Percentiles rank a stretch among this genome's conserved stretches.
phyloP scores from a whole-genome alignment of 768 basidiomycete genomes.

The Leccinum uliginosum region DNA sequence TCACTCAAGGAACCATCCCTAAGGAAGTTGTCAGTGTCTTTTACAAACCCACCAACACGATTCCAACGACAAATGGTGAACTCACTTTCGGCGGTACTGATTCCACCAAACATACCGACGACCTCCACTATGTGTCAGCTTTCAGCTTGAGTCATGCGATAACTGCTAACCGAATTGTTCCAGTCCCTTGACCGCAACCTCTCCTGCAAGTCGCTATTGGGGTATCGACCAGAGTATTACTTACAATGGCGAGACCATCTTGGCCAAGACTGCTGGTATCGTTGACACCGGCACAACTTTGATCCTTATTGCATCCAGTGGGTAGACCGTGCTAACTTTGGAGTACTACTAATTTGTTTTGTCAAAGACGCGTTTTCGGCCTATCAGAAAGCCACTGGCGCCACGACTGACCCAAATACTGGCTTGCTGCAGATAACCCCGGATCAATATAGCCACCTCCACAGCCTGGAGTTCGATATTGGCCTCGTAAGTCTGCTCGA shows the following conservation, averaged over 20 bases:
- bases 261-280: conserved; percentile 48
- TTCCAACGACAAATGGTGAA: conserved; percentile 41
- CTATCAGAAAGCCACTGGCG: conserved; percentile 47
- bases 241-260: conserved; percentile 45
- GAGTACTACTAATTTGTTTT: not conserved
- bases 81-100: conserved; percentile 46
- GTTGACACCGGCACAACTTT: conserved; percentile 60
- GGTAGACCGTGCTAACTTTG: conserved; percentile 4
- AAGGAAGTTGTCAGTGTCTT: conserved; percentile 44
- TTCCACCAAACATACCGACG: conserved; percentile 27
- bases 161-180: not conserved
- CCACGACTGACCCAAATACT: conserved; percentile 24
- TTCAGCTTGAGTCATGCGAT: not conserved
- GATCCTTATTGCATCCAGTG: conserved; percentile 42
- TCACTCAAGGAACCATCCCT: conserved; percentile 36
- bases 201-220: conserved; percentile 50
- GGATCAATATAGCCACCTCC: conserved; percentile 45
- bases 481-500: conserved; percentile 38
- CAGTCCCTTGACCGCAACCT: conserved; percentile 44
- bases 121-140: conserved; percentile 39
- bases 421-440: conserved; percentile 52
- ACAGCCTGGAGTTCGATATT: conserved; percentile 55
- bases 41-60: conserved; percentile 41
- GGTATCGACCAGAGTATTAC: conserved; percentile 54
- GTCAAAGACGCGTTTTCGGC: conserved; percentile 37